Percentiles rank a stretch among this genome's conserved stretches.
phyloP scores from a whole-genome alignment of 2,329 filamentous ascomycete genomes.

The Penicillium sp. region DNA sequence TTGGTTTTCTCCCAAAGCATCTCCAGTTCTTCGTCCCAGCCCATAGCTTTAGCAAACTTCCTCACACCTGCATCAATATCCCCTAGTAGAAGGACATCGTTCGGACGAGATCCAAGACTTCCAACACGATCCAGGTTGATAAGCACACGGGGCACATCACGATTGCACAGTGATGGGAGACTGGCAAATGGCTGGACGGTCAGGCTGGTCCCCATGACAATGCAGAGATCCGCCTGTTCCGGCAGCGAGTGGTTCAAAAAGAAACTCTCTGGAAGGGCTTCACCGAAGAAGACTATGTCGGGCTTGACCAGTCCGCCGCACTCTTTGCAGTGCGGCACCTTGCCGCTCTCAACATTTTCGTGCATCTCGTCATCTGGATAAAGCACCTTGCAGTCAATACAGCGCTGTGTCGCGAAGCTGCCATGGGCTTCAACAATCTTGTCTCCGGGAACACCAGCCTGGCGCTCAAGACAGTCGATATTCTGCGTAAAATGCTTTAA shows the following conservation, averaged over 20 bases:
- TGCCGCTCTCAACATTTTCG: conserved; percentile 58
- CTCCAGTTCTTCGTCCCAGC: conserved; percentile 83
- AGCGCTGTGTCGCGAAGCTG: conserved; percentile 85
- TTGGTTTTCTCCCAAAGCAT: conserved; percentile 64
- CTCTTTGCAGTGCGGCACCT: conserved; percentile 64
- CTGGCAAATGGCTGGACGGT: conserved; percentile 84
- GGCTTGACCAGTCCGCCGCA: conserved; percentile 85
- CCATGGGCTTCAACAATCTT: conserved; percentile 91
- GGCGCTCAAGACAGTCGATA: conserved; percentile 88
- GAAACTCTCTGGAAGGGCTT: conserved; percentile 63
- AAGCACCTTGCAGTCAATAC: conserved; percentile 73
- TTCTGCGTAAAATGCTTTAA: conserved; percentile 94
- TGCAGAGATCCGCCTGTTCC: conserved; percentile 64
- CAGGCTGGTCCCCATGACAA: conserved; percentile 85
- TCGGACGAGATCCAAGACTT: conserved; percentile 65
- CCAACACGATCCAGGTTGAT: conserved; percentile 86
- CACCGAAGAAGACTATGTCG: conserved; percentile 92
- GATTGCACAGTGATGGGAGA: conserved; percentile 60
- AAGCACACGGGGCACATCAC: conserved; percentile 67
- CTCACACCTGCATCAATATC: conserved; percentile 79
- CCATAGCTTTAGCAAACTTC: conserved; percentile 70
- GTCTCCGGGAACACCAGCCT: conserved; percentile 73
- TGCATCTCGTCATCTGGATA: conserved; percentile 73
- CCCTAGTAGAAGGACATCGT: conserved; percentile 79
- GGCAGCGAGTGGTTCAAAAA: conserved; percentile 54